Percentiles rank a stretch among this genome's conserved stretches.
Evolutionary conservation across 2,329 filamentous ascomycete species (phyloP).

Genomic region (Diaporthe sp.): DNA sequence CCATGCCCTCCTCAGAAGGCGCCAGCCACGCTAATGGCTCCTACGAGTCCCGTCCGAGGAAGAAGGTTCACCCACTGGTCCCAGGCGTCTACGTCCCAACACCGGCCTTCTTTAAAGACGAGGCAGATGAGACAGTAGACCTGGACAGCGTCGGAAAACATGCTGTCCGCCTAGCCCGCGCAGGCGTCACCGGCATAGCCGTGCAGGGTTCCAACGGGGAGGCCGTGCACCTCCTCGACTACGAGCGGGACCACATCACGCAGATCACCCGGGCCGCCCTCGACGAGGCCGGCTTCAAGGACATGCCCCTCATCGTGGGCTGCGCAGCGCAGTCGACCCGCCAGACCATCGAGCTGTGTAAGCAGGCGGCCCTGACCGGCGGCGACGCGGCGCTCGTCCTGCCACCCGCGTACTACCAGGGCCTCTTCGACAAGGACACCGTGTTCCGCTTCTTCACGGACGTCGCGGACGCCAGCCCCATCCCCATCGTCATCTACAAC

Average conservation of each 20-base stretch:
- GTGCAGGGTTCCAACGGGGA: slow-evolving; percentile 76
- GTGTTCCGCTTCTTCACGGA: slow-evolving; percentile 69
- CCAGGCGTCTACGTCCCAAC: slow-evolving; percentile 64
- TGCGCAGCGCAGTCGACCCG: slow-evolving; percentile 73
- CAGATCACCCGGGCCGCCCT: slow-evolving; percentile 64
- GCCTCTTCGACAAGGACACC: slow-evolving; percentile 64
- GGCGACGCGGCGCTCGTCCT: slow-evolving; percentile 76
- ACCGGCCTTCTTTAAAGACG: slow-evolving; percentile 61
- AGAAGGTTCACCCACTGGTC: not conserved
- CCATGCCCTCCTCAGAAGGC: slow-evolving; percentile 9
- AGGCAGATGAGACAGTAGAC: slow-evolving; percentile 61
- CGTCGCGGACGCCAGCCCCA: slow-evolving; percentile 60
- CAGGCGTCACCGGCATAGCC: slow-evolving; percentile 70
- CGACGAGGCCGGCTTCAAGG: slow-evolving; percentile 64
- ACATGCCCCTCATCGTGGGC: slow-evolving; percentile 73
- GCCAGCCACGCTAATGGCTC: not conserved
- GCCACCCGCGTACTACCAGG: slow-evolving; percentile 75
- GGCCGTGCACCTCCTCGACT: slow-evolving; percentile 71
- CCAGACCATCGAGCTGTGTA: slow-evolving; percentile 72
- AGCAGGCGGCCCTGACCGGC: slow-evolving; percentile 70
- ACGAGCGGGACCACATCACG: slow-evolving; percentile 68
- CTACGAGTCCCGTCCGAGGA: not conserved
- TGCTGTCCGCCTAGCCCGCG: slow-evolving; percentile 66
- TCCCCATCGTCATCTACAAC: slow-evolving; percentile 66
- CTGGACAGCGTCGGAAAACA: slow-evolving; percentile 58